phyloP scores from a whole-genome alignment of 306 rosid species.

The Quercus aquifolioides region DNA sequence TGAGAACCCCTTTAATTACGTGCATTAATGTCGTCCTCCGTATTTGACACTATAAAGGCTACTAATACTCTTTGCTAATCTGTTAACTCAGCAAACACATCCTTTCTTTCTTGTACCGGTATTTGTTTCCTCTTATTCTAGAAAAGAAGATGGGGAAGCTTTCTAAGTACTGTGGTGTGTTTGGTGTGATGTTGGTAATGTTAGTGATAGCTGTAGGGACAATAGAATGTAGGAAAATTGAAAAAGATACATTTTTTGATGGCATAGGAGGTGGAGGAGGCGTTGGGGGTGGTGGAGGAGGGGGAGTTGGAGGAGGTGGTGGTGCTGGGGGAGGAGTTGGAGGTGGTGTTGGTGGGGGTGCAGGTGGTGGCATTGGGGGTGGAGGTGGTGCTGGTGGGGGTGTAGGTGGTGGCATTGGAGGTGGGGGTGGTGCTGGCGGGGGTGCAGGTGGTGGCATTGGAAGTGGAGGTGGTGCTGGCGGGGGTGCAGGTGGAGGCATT shows the following conservation, averaged over 20 bases:
- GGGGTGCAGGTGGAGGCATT: conserved; percentile 8
- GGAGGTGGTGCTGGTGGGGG: not conserved
- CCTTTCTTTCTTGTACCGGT: not conserved
- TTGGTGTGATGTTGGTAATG: conserved; percentile 39
- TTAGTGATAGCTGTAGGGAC: conserved; percentile 27
- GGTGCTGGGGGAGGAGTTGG: not conserved
- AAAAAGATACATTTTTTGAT: conserved; percentile 20
- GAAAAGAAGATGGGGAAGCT: conserved; percentile 37
- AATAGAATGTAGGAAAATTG: conserved; percentile 44
- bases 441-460: not conserved
- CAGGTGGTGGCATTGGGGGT: not conserved
- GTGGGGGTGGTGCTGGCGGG: too few species aligned
- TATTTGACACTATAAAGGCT: conserved; percentile 38
- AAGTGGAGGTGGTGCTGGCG: not conserved
- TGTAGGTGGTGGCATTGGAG: too few species aligned
- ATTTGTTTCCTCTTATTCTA: not conserved
- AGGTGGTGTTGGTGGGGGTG: not conserved
- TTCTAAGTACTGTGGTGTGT: conserved; percentile 23
- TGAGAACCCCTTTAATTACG: conserved; percentile 24
- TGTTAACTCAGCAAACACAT: conserved; percentile 1
- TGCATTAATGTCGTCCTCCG: conserved; percentile 31
- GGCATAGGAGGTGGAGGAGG: conserved; percentile 17
- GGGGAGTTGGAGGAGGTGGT: not conserved
- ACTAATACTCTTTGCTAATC: conserved; percentile 1
- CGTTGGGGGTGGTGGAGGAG: not conserved